Percentiles rank a stretch among this genome's conserved stretches.
These are phyloP conservation scores for Ceratocystis albifundus DNA, from an alignment of 2,329 filamentous ascomycete genomes.

Conservation along the genomic window DNA sequence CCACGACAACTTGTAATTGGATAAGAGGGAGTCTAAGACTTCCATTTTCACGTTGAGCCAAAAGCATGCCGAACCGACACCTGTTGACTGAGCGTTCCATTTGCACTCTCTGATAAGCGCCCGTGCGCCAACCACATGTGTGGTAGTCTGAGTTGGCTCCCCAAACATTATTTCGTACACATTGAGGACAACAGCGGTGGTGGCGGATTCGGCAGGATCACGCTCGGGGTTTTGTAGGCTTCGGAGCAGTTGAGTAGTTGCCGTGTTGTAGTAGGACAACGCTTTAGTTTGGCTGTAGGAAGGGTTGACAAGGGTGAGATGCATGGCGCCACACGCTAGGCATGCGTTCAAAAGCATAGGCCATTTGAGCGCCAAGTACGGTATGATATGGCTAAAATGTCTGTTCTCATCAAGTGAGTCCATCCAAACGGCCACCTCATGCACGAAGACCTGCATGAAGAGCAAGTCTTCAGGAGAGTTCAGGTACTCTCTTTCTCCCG, in stretches of 20 bases:
- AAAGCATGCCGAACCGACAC: constrained; percentile 79
- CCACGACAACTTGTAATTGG: constrained; percentile 80
- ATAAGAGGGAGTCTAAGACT: constrained; percentile 73
- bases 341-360: constrained; percentile 84
- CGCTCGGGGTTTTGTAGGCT: constrained; percentile 74
- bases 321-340: constrained; percentile 75
- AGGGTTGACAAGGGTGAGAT: constrained; percentile 60
- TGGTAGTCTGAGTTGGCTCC: constrained; percentile 67
- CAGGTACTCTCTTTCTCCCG: constrained; percentile 48
- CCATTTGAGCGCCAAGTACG: constrained; percentile 68
- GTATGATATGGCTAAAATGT: constrained; percentile 76
- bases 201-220: constrained; percentile 48
- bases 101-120: constrained; percentile 80
- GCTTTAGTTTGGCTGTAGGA: constrained; percentile 48
- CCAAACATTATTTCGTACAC: constrained; percentile 91
- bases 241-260: constrained; percentile 64
- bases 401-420: constrained; percentile 77
- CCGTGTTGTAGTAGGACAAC: constrained; percentile 71
- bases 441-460: constrained; percentile 88
- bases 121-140: constrained; percentile 73
- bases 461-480: constrained; percentile 64
- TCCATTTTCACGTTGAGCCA: constrained; percentile 91
- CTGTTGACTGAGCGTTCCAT: constrained; percentile 69
- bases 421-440: constrained; percentile 89
- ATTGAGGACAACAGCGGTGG: constrained; percentile 78